Evolutionary conservation across 345 rosid genomes (phyloP).

Genomic region (Moricandia arvensis): DNA sequence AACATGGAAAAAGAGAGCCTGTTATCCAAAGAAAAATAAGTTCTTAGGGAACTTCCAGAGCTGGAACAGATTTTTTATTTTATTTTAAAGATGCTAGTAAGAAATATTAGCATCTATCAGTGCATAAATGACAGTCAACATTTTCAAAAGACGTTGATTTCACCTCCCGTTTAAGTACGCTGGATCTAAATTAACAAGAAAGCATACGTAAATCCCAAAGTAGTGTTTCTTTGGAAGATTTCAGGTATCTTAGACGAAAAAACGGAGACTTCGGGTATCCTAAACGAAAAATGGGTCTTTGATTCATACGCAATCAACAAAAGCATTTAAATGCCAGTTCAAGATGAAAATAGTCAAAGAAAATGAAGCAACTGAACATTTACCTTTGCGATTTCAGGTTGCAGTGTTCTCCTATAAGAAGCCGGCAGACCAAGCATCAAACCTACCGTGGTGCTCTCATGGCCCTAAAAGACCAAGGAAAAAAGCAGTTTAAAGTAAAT

Average conservation of each 20-base stretch:
- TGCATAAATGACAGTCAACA: not conserved
- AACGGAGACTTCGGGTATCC: not conserved
- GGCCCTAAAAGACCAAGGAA: conserved; percentile 53
- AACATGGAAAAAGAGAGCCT: conserved; percentile 86
- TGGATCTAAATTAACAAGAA: conserved; percentile 2
- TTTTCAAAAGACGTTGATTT: conserved; percentile 12
- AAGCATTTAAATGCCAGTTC: not conserved
- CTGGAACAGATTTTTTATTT: not conserved
- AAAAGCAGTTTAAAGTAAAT: conserved; percentile 3
- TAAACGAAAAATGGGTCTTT: not conserved
- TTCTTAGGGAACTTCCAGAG: conserved; percentile 20
- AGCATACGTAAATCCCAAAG: conserved; percentile 15
- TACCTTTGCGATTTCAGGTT: conserved; percentile 89
- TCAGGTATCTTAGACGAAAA: no score
- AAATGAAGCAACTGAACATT: conserved; percentile 19
- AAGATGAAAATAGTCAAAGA: conserved; percentile 19
- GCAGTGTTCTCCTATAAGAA: conserved; percentile 91
- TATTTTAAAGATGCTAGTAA: not conserved
- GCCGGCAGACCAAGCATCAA: conserved; percentile 97
- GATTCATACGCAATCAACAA: not conserved
- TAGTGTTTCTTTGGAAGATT: not conserved
- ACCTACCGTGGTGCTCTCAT: conserved; percentile 91
- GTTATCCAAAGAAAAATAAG: conserved; percentile 34
- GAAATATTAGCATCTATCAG: not conserved
- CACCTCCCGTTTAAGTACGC: conserved; percentile 5